Evolutionary conservation across 495 filamentous ascomycete genomes (phyloP).

Genomic region (Penicillium dipodomyicola): DNA sequence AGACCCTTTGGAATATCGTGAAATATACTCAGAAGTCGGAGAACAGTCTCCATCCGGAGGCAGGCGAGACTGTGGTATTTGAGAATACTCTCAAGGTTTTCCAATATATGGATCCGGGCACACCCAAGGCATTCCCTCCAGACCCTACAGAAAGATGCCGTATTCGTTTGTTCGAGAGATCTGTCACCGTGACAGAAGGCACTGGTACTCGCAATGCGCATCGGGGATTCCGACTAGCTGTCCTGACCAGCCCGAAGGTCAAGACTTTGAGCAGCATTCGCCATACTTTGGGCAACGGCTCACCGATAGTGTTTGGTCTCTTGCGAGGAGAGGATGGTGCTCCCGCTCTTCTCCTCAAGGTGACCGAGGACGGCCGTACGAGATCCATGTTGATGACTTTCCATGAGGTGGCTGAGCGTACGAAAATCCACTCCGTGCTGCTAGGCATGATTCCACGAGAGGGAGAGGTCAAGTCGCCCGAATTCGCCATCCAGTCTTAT

Average conservation of each 20-base stretch:
- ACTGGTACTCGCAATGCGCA: slow-evolving; percentile 66
- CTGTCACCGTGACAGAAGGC: slow-evolving; percentile 58
- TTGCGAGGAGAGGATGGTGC: slow-evolving; percentile 63
- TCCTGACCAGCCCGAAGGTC: slow-evolving; percentile 70
- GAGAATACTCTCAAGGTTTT: slow-evolving; percentile 64
- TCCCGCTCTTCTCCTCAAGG: slow-evolving; percentile 65
- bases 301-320: slow-evolving; percentile 70
- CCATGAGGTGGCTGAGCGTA: slow-evolving; percentile 62
- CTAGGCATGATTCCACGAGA: slow-evolving; percentile 60
- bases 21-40: slow-evolving; percentile 76
- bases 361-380: slow-evolving; percentile 61
- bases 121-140: slow-evolving; percentile 65
- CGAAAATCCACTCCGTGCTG: slow-evolving; percentile 63
- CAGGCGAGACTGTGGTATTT: slow-evolving; percentile 64
- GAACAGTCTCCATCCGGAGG: slow-evolving; percentile 58
- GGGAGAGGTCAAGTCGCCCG: slow-evolving; percentile 60
- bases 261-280: slow-evolving; percentile 72
- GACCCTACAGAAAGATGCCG: slow-evolving; percentile 68
- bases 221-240: slow-evolving; percentile 69
- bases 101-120: slow-evolving; percentile 69
- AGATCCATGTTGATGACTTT: slow-evolving; percentile 74
- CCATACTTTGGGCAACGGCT: slow-evolving; percentile 57
- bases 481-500: slow-evolving; percentile 59
- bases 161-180: slow-evolving; percentile 68
- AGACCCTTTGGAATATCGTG: slow-evolving; percentile 72